Evolutionary conservation across 2,329 filamentous ascomycete genomes (phyloP).

Genomic region (Alternaria sp.): DNA sequence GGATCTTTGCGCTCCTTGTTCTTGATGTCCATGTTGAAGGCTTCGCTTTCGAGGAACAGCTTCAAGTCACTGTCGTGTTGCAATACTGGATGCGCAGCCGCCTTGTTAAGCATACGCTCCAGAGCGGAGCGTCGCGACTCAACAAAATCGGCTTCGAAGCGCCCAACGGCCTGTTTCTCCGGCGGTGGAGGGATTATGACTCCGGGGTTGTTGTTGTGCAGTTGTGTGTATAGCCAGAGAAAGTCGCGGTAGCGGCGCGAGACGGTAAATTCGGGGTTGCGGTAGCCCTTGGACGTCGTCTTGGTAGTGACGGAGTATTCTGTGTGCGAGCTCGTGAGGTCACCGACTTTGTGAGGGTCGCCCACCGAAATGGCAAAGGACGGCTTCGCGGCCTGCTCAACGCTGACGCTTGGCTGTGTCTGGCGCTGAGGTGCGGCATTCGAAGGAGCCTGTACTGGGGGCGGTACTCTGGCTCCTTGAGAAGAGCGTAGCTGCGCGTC

Average conservation of each 20-base stretch:
- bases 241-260: constrained; percentile 96
- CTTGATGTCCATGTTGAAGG: constrained; percentile 96
- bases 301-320: constrained; percentile 95
- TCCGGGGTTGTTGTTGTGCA: constrained; percentile 93
- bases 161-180: constrained; percentile 95
- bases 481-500: constrained; percentile 52
- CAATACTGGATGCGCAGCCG: constrained; percentile 82
- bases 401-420: constrained; percentile 78
- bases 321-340: constrained; percentile 95
- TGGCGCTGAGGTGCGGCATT: constrained; percentile 58
- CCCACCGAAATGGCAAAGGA: constrained; percentile 90
- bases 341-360: constrained; percentile 97
- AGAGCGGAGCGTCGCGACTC: constrained; percentile 88
- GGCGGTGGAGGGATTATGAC: constrained; percentile 94
- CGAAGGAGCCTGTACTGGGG: constrained; percentile 62
- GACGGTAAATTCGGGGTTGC: constrained; percentile 89
- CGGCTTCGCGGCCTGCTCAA: constrained; percentile 93
- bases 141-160: constrained; percentile 96
- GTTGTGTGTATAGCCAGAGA: constrained; percentile 93
- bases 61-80: constrained; percentile 95
- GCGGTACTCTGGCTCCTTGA: constrained; percentile 68
- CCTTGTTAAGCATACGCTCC: constrained; percentile 98
- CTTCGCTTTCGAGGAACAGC: constrained; percentile 93
- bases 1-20: constrained; percentile 94
- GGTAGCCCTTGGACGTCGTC: constrained; percentile 96